Conservation (phyloP, 768 basidiomycete genomes). For the Rhizopogon vinicolor region DNA sequence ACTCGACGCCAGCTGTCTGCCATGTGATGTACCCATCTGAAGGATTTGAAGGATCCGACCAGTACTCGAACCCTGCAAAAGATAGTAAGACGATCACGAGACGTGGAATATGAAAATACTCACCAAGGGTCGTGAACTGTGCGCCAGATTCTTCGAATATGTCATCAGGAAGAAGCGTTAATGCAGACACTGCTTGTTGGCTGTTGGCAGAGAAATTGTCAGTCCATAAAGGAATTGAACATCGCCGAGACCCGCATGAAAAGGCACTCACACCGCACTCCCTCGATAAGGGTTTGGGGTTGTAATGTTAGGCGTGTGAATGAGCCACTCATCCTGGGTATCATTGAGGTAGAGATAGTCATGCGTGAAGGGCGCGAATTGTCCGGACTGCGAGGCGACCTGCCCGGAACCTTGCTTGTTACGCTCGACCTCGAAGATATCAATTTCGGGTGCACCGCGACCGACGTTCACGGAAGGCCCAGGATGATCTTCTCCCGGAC, state of each 20-base stretch:
- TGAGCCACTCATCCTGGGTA: slow-evolving; percentile 26
- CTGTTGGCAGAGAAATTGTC: slow-evolving; percentile 9
- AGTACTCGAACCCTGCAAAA: slow-evolving; percentile 70
- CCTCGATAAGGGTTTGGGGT: slow-evolving; percentile 34
- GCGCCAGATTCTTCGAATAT: slow-evolving; percentile 56
- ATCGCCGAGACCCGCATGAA: neutral
- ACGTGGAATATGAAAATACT: slow-evolving; percentile 5
- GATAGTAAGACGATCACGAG: neutral
- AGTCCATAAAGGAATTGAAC: neutral
- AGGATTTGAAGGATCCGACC: slow-evolving; percentile 51
- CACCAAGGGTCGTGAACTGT: slow-evolving; percentile 45
- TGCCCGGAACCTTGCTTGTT: slow-evolving; percentile 48
- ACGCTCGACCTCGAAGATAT: slow-evolving; percentile 73
- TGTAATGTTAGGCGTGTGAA: slow-evolving; percentile 32
- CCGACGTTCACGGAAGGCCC: slow-evolving; percentile 54
- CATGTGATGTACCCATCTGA: slow-evolving; percentile 68
- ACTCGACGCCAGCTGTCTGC: slow-evolving; percentile 55
- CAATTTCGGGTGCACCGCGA: slow-evolving; percentile 79
- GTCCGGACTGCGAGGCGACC: slow-evolving; percentile 70
- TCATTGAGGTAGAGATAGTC: slow-evolving; percentile 37
- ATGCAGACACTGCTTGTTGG: slow-evolving; percentile 45
- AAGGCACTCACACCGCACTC: slow-evolving; percentile 43
- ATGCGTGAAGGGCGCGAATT: slow-evolving; percentile 60
- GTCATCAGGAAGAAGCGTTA: slow-evolving; percentile 36
- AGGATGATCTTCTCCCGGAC: slow-evolving; percentile 71